Conservation (phyloP, 352 stramenopile genomes). For the Elongisporangium anandrum region DNA sequence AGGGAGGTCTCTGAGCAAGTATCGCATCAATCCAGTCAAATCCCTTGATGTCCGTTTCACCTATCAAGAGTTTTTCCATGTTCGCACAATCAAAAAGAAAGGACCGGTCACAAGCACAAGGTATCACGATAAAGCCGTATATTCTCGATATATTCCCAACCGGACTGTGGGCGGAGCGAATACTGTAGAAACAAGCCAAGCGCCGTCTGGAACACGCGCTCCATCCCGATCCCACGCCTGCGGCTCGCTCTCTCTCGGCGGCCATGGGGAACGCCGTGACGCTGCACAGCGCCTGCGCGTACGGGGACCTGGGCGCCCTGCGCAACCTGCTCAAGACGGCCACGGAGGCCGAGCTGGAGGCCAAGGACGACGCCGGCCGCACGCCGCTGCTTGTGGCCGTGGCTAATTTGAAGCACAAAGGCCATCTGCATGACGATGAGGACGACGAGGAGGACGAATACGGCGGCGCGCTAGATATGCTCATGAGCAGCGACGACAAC, state of each 20-base stretch:
- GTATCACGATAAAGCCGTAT: too few species aligned
- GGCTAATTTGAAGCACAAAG: constrained; percentile 43
- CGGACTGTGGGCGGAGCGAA: background rate
- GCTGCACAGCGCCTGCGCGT: constrained; percentile 77
- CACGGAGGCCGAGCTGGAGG: constrained; percentile 64
- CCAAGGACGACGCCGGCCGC: constrained; percentile 61
- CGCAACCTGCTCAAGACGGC: constrained; percentile 55
- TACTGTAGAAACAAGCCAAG: background rate
- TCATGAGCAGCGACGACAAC: constrained; percentile 21
- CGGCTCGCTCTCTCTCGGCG: background rate
- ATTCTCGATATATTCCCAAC: background rate
- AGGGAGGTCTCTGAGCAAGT: background rate
- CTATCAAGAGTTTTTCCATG: background rate
- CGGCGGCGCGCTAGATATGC: constrained; percentile 9
- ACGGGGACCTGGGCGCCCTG: constrained; percentile 57
- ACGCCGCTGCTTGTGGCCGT: constrained; percentile 78
- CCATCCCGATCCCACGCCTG: background rate
- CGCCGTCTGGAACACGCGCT: background rate
- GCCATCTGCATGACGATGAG: constrained; percentile 21
- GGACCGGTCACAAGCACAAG: background rate
- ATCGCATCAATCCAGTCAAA: background rate
- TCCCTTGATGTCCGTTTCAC: background rate
- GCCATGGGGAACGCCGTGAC: constrained; percentile 81
- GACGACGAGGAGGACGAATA: constrained; percentile 36
- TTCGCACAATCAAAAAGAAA: background rate